Percentiles rank a stretch among this genome's conserved stretches.
Conservation (phyloP, 1,284 basidiomycete species). For the Thecaphora thlaspeos region DNA sequence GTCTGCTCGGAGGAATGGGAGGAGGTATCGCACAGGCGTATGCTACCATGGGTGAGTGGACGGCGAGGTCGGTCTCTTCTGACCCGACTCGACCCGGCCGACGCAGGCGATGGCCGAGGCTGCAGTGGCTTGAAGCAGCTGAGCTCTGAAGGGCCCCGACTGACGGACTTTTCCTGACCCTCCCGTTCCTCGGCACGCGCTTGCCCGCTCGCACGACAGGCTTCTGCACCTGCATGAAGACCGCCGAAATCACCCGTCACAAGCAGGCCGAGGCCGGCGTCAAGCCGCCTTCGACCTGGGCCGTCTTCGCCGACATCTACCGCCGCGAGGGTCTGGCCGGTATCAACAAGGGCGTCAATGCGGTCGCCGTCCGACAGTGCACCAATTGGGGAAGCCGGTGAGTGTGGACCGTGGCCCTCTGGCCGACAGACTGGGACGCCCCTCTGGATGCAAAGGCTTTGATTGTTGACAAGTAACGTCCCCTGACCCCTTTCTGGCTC, state of each 20-base stretch:
- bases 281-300: constrained; percentile 82
- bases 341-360: constrained; percentile 99
- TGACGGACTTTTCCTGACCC: no score
- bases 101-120: no score
- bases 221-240: constrained; percentile 73
- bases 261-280: constrained; percentile 88
- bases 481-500: background rate
- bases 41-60: constrained; percentile 91
- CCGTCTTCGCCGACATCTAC: constrained; percentile 91
- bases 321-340: constrained; percentile 87
- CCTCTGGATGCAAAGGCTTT: background rate
- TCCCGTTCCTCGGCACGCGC: background rate
- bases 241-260: constrained; percentile 92
- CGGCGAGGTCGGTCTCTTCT: no score
- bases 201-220: constrained; percentile 62
- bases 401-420: constrained; percentile 47
- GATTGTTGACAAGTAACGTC: background rate
- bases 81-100: no score
- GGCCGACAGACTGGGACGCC: no score
- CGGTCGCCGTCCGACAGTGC: constrained; percentile 88
- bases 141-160: no score
- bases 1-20: constrained; percentile 92
- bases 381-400: constrained; percentile 99
- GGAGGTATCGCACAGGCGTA: constrained; percentile 98
- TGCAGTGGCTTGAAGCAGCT: no score